Evolutionary conservation across 371 early-diverging fungal species (phyloP).

Genomic region (Mucor velutinosus): DNA sequence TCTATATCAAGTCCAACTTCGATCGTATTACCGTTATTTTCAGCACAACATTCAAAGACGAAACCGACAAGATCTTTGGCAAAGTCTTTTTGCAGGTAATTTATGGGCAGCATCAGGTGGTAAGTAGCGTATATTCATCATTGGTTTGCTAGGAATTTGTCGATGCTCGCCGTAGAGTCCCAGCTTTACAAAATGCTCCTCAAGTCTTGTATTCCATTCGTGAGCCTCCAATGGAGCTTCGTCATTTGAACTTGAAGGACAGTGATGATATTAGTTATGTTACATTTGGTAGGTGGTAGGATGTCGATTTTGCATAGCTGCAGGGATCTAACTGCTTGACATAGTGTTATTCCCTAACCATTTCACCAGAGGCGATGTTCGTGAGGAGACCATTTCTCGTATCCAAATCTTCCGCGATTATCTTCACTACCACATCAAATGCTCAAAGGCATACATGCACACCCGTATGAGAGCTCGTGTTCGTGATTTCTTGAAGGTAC

Average conservation of each 20-base stretch:
- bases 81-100: slow-evolving; percentile 94
- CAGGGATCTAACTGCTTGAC: background rate
- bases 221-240: slow-evolving; percentile 94
- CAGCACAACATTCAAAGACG: slow-evolving; percentile 95
- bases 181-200: slow-evolving; percentile 91
- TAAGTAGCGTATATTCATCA: background rate
- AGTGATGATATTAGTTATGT: slow-evolving; percentile 83
- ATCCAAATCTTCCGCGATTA: slow-evolving; percentile 97
- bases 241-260: slow-evolving; percentile 76
- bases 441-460: slow-evolving; percentile 98
- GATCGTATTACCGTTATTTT: slow-evolving; percentile 98
- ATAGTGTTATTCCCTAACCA: slow-evolving; percentile 95
- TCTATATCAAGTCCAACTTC: slow-evolving; percentile 84
- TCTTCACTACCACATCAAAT: slow-evolving; percentile 98
- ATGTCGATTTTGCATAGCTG: background rate
- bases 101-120: too few relatives aligned
- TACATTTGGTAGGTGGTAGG: slow-evolving; percentile 78
- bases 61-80: slow-evolving; percentile 93
- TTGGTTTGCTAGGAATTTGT: slow-evolving; percentile 83
- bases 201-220: slow-evolving; percentile 92
- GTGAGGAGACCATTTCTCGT: slow-evolving; percentile 88
- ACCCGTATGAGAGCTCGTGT: slow-evolving; percentile 97
- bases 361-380: slow-evolving; percentile 69
- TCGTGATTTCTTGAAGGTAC: slow-evolving; percentile 93
- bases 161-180: slow-evolving; percentile 92